A percentile compares a stretch with the other conserved stretches of the same genome.
These are phyloP conservation scores for Xerocomellus amylosporus DNA, from an alignment of 768 basidiomycete genomes.

Conservation along the genomic window DNA sequence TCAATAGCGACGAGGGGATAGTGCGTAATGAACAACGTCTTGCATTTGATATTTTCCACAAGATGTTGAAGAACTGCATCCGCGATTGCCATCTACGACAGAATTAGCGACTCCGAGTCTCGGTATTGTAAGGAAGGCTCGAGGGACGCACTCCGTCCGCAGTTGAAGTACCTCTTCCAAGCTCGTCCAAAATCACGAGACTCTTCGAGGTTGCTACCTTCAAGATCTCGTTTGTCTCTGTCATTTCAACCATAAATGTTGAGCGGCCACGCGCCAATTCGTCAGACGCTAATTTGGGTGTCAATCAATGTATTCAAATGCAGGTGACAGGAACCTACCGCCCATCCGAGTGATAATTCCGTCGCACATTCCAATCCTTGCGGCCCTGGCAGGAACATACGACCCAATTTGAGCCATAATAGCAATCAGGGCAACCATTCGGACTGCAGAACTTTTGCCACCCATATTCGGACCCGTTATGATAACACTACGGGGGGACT, in stretches of 20 bases:
- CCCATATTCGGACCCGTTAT: conserved; percentile 90
- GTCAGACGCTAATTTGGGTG: conserved; percentile 62
- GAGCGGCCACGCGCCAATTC: conserved; percentile 84
- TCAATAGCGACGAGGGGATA: conserved; percentile 82
- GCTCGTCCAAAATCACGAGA: conserved; percentile 86
- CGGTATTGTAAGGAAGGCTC: not conserved
- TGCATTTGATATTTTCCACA: conserved; percentile 53
- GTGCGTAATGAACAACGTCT: conserved; percentile 92
- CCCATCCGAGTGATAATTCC: conserved; percentile 89
- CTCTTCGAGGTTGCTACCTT: conserved; percentile 69
- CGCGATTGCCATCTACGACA: conserved; percentile 77
- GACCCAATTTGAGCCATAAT: conserved; percentile 88
- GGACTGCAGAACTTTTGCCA: conserved; percentile 80
- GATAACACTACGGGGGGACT: conserved; percentile 53
- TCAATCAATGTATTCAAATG: conserved; percentile 1
- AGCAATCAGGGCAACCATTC: conserved; percentile 73
- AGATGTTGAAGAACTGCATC: conserved; percentile 76
- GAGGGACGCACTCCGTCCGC: conserved; percentile 69
- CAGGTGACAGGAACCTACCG: conserved; percentile 42
- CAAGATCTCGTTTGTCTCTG: conserved; percentile 89
- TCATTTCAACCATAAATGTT: conserved; percentile 97
- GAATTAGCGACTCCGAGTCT: conserved; percentile 7
- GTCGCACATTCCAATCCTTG: conserved; percentile 77
- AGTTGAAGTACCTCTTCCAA: conserved; percentile 89
- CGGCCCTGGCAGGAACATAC: conserved; percentile 80